Base-by-base conservation (phyloP, 192 early-diverging fungal genomes). In the Entomortierella beljakovae region DNA sequence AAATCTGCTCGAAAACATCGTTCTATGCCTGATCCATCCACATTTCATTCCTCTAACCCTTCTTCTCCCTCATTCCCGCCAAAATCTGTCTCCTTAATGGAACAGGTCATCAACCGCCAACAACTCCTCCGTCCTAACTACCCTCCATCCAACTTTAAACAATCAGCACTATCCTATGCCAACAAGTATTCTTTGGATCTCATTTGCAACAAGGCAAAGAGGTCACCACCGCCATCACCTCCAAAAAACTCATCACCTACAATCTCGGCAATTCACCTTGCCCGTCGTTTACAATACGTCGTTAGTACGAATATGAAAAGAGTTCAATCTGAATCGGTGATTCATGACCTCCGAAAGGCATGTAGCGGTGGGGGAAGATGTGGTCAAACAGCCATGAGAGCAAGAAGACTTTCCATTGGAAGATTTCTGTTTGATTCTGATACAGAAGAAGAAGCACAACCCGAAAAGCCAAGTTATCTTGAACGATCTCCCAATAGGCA, bases 31-130 rank as follows among this genome's bases (percentile, higher is more conserved):
- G 49, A 61, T 50, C 26, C 58, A 2, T 22, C 34, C 20, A 57
- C 51, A 31, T 32, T 55, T 13, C 25, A 28, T 10, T 50, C 38
- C 11, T 29, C n/a, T 25, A 9, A 54, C 33, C 15, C 42, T 3
- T 34, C 35, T 25, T 57, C 29, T 3, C 75, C 61, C 8, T 79
- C 59, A n/a, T n/a, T n/a, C n/a, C n/a, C n/a, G 4, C 53, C 75
- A 9, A 50, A 61, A 26, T 70, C 61, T 15, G 28, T 65, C 31
- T 79, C 75, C 25, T 62, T 79, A 9, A 79, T 79, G 75, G 75
- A 79, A 32, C 75, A 70, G 31, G 75, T 79, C 23, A 51, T 79
- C 26, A 65, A 79, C 32, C 75, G 75, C 18, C 75, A 79, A 28
- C 66, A 63, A 26, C 34, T 42, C 31, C 61, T 33, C 3, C 70